A percentile compares a stretch with the other conserved stretches of the same genome.
These are phyloP conservation scores for Pyracantha coccinea DNA, from an alignment of 331 rosid species.

Conservation along the genomic window DNA sequence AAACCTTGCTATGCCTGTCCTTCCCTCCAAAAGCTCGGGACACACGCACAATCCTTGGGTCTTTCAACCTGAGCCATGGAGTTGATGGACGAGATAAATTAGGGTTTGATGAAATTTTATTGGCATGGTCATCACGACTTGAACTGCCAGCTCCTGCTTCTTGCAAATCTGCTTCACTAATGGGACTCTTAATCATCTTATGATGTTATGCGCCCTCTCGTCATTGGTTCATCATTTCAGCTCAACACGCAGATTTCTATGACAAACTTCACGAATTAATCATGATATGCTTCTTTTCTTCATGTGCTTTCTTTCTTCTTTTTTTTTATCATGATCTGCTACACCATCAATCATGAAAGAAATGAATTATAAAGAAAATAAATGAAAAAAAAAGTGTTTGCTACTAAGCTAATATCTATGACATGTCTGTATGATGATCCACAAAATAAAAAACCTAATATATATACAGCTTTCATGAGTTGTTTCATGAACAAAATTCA, in stretches of 20 bases:
- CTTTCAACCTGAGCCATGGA: slow-evolving; percentile 71
- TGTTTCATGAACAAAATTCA: background rate
- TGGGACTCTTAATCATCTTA: slow-evolving; percentile 47
- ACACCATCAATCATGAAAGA: background rate
- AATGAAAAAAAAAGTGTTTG: background rate
- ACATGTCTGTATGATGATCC: background rate
- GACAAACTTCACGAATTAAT: background rate
- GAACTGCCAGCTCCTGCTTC: background rate
- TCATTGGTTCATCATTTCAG: slow-evolving; percentile 17
- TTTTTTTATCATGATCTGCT: background rate
- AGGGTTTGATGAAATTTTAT: slow-evolving; percentile 20
- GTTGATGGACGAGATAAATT: slow-evolving; percentile 1
- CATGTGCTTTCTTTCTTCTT: background rate
- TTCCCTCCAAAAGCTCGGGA: slow-evolving; percentile 82
- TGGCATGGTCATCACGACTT: background rate
- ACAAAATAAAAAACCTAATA: background rate
- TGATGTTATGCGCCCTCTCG: slow-evolving; percentile 23
- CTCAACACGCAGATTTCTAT: background rate
- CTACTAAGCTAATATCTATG: background rate
- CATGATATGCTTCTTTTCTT: background rate
- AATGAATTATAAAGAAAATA: background rate
- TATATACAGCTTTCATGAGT: background rate
- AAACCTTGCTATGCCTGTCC: slow-evolving; percentile 93
- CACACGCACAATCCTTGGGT: slow-evolving; percentile 84
- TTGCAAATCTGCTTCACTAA: slow-evolving; percentile 29